Conservation (phyloP, 306 rosid species). For the Prunus mume region DNA sequence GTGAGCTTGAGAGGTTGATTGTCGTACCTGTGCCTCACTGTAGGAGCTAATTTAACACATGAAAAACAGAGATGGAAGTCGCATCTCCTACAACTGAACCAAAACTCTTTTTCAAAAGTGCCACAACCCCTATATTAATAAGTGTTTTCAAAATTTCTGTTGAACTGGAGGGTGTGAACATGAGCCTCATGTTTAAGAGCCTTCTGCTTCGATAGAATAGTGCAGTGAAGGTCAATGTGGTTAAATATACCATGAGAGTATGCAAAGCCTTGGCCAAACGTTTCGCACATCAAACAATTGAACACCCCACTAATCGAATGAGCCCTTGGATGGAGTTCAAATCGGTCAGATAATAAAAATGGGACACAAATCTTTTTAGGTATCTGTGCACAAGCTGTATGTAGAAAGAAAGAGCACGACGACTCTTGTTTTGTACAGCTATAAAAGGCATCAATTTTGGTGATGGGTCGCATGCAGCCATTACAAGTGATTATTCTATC, state of each 20-base stretch:
- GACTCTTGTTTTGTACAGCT: not conserved
- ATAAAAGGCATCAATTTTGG: not conserved
- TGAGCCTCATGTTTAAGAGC: not conserved
- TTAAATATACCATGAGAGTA: too few relatives aligned
- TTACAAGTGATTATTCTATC: not conserved
- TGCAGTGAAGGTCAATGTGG: not conserved
- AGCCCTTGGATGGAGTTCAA: not conserved
- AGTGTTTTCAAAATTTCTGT: accelerated
- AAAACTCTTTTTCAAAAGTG: accelerated
- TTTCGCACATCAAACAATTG: not conserved
- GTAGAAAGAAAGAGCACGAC: not conserved
- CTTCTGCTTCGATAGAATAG: too few relatives aligned
- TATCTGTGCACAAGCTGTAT: not conserved
- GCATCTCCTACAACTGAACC: not conserved
- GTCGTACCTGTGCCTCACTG: not conserved
- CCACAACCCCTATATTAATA: not conserved
- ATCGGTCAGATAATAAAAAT: too few relatives aligned
- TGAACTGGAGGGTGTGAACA: not conserved
- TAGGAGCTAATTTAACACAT: not conserved
- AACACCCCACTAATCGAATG: not conserved
- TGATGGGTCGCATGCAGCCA: not conserved
- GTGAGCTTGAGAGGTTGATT: constrained; percentile 1
- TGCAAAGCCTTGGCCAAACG: not conserved
- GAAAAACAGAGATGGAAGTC: not conserved
- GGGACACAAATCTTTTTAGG: not conserved